Evolutionary conservation across 108 stramenopile genomes (phyloP).

Genomic region (Skeletonema tropicum): DNA sequence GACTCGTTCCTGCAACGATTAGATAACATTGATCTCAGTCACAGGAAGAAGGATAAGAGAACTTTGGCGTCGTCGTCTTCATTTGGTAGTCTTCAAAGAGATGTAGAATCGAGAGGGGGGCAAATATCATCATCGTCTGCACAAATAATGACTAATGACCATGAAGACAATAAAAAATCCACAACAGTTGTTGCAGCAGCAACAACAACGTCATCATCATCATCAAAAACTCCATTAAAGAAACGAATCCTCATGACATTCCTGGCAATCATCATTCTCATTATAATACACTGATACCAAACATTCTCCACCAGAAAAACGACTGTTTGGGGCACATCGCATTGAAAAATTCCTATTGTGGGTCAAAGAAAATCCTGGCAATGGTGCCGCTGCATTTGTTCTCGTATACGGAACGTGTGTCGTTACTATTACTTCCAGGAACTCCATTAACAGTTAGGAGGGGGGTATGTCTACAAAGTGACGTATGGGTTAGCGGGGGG

Average conservation of each 20-base stretch:
- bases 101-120: not conserved
- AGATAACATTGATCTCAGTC: slow-evolving; percentile 27
- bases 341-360: slow-evolving; percentile 42
- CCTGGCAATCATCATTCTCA: not conserved
- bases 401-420: slow-evolving; percentile 33
- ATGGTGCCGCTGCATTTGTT: slow-evolving; percentile 42
- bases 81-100: not conserved
- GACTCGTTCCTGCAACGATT: slow-evolving; percentile 36
- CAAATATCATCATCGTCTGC: not conserved
- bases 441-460: slow-evolving; percentile 62
- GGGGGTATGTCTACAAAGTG: slow-evolving; percentile 83
- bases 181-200: slow-evolving; percentile 5
- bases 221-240: slow-evolving; percentile 12
- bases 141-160: slow-evolving; percentile 3
- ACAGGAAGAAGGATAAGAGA: slow-evolving; percentile 1
- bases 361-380: slow-evolving; percentile 38
- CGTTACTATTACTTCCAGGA: slow-evolving; percentile 39
- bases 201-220: slow-evolving; percentile 9
- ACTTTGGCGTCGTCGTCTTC: not conserved
- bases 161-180: slow-evolving; percentile 5
- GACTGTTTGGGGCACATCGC: slow-evolving; percentile 11
- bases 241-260: slow-evolving; percentile 5
- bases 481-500: slow-evolving; percentile 82
- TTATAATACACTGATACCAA: slow-evolving; percentile 17
- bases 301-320: slow-evolving; percentile 22